Evolutionary conservation across 148 eudicot species (phyloP).

Genomic region (Bassia scoparia): DNA sequence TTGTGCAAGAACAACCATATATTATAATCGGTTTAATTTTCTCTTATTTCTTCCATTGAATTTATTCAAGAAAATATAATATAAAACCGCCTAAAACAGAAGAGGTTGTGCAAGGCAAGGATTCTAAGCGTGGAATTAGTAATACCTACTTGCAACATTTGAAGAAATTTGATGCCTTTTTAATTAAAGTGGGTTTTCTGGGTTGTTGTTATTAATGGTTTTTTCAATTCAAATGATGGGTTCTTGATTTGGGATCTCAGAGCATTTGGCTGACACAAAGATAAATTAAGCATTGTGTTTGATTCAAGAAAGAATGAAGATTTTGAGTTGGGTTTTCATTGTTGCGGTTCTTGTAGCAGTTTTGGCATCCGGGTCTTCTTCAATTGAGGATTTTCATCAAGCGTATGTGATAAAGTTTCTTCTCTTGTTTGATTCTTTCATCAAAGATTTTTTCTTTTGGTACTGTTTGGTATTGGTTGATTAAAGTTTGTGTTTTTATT

Average conservation of each 20-base stretch:
- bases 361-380: slow-evolving; percentile 39
- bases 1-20: neutral
- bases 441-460: neutral
- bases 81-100: neutral
- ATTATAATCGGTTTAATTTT: neutral
- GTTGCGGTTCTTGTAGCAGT: slow-evolving; percentile 29
- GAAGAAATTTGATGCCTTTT: neutral
- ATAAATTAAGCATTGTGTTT: neutral
- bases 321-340: slow-evolving; percentile 38
- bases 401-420: slow-evolving; percentile 49
- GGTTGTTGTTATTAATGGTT: neutral
- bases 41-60: neutral
- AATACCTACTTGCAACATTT: slow-evolving; percentile 4
- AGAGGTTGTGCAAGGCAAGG: slow-evolving; percentile 12
- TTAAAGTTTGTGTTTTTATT: slow-evolving; percentile 9
- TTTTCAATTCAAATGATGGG: neutral
- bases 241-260: slow-evolving; percentile 22
- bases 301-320: slow-evolving; percentile 35
- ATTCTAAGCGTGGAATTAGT: slow-evolving; percentile 15
- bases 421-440: neutral
- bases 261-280: slow-evolving; percentile 7
- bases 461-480: neutral
- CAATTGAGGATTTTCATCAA: slow-evolving; percentile 55
- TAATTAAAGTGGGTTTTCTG: slow-evolving; percentile 7
- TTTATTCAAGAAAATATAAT: neutral